Evolutionary conservation across 2,329 filamentous ascomycete genomes (phyloP).

Genomic region (Fusarium domesticum): DNA sequence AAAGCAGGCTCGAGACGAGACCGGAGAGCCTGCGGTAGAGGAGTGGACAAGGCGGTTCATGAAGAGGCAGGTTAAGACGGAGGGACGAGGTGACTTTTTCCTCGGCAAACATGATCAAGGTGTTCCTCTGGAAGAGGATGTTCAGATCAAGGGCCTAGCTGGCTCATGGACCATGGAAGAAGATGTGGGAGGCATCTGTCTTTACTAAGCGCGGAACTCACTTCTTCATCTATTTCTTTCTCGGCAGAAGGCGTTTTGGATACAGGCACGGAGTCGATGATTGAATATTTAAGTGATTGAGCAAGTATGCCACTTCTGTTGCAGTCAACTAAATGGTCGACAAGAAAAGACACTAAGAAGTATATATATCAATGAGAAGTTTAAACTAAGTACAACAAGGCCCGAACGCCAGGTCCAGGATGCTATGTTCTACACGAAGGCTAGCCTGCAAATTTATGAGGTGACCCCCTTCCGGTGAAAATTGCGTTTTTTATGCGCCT

Average conservation of each 20-base stretch:
- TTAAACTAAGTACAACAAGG: conserved; percentile 15
- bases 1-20: conserved; percentile 95
- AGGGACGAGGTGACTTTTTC: conserved; percentile 57
- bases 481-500: background rate
- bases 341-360: conserved; percentile 8
- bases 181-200: conserved; percentile 62
- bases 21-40: conserved; percentile 81
- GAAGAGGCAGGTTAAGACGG: conserved; percentile 48
- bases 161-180: conserved; percentile 90
- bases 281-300: conserved; percentile 1
- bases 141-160: conserved; percentile 65
- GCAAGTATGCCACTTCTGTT: conserved; percentile 14
- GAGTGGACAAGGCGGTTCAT: conserved; percentile 59
- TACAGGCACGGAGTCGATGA: background rate
- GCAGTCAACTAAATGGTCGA: conserved; percentile 8
- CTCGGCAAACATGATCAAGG: conserved; percentile 49
- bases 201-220: conserved; percentile 38
- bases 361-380: conserved; percentile 24
- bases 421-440: conserved; percentile 10
- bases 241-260: background rate
- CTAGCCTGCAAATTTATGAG: conserved; percentile 6
- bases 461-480: conserved; percentile 1
- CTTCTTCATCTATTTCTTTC: background rate
- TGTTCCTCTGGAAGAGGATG: conserved; percentile 42
- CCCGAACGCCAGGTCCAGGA: conserved; percentile 14